Conservation (phyloP, 495 filamentous ascomycete species). For the Tricharina praecox region DNA sequence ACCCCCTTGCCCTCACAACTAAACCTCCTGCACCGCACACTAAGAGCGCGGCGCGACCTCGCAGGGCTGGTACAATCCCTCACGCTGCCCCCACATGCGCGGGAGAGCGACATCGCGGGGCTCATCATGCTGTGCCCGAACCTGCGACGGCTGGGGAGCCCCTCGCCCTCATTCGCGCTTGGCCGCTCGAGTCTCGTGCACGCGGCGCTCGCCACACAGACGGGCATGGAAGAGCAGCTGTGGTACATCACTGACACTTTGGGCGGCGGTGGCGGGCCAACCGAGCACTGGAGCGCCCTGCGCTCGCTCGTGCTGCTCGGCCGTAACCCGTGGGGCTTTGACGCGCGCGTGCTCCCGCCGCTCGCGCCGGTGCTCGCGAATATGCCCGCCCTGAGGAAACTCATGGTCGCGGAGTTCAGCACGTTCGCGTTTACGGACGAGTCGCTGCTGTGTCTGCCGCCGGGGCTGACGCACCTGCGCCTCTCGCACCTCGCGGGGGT, state of each 20-base stretch:
- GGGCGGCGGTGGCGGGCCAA: conserved; percentile 17
- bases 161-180: conserved; percentile 51
- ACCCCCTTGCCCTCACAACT: no score
- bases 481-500: conserved; percentile 62
- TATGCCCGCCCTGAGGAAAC: conserved; percentile 51
- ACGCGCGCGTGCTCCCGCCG: conserved; percentile 58
- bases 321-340: conserved; percentile 49
- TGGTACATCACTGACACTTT: conserved; percentile 73
- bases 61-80: conserved; percentile 58
- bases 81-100: conserved; percentile 49
- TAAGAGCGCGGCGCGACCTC: conserved; percentile 50
- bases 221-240: conserved; percentile 55
- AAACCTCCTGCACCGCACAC: conserved; percentile 56
- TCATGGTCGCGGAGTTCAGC: conserved; percentile 59
- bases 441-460: conserved; percentile 51
- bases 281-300: conserved; percentile 42
- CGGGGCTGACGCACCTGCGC: conserved; percentile 48
- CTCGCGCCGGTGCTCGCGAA: conserved; percentile 51
- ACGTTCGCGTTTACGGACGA: conserved; percentile 54
- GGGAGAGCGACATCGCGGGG: conserved; percentile 54
- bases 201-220: conserved; percentile 54
- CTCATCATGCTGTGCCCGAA: conserved; percentile 79
- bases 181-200: conserved; percentile 54
- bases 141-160: conserved; percentile 52
- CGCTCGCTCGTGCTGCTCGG: conserved; percentile 56